These are phyloP conservation scores for Beta corolliflora DNA, from an alignment of 179 eudicot genomes.

Conservation along the genomic window DNA sequence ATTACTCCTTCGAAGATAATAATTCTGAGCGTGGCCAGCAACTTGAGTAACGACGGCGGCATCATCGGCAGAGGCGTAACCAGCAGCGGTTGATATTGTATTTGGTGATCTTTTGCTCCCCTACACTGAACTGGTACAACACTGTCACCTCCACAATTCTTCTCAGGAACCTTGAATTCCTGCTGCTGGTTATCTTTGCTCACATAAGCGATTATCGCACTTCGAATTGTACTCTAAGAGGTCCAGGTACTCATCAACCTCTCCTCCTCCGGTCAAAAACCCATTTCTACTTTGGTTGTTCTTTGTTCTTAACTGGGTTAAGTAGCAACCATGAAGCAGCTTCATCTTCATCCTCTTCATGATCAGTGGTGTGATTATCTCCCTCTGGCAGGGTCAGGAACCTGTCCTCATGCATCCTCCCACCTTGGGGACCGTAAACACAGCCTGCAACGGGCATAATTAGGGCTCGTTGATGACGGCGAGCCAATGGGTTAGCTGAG, in stretches of 20 bases:
- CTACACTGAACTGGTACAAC: no score
- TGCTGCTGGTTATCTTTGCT: no score
- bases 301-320: slow-evolving; percentile 31
- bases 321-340: slow-evolving; percentile 60
- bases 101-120: no score
- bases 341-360: slow-evolving; percentile 48
- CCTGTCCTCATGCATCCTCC: slow-evolving; percentile 26
- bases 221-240: slow-evolving; percentile 53
- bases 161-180: no score
- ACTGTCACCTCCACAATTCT: no score
- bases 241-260: slow-evolving; percentile 35
- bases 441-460: slow-evolving; percentile 41
- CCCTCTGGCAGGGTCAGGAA: slow-evolving; percentile 19
- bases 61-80: no score
- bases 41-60: no score
- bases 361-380: slow-evolving; percentile 32
- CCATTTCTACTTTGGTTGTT: slow-evolving; percentile 14
- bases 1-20: no score
- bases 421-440: slow-evolving; percentile 32
- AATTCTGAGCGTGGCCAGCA: no score
- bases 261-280: slow-evolving; percentile 17
- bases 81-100: no score
- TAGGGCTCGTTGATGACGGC: slow-evolving; percentile 67
- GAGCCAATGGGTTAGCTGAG: slow-evolving; percentile 66
- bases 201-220: slow-evolving; percentile 45